Evolutionary conservation across 2,329 filamentous ascomycete genomes (phyloP), one percentile per base, ranked within the genome.

Genomic region (Beauveria varroae): DNA sequence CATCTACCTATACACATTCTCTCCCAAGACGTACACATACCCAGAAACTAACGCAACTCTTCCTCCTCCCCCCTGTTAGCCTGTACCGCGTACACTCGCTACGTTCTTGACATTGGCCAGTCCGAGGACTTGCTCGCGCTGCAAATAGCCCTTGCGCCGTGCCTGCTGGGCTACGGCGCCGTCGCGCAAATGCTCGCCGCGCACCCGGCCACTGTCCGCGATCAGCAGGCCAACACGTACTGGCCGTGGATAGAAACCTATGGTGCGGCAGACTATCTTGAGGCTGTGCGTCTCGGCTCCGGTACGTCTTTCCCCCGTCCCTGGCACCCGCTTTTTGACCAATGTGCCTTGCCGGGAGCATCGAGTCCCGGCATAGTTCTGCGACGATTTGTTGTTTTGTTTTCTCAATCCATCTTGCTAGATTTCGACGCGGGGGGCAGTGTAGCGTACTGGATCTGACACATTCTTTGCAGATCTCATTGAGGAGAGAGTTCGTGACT

Each of bases 181-280:
- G 90, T 96, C 63, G 93, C 90, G 6, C 81, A 81, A 68, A 83
- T 90, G 68, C 79, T 96, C 3, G 80, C 86, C 67, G 78, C 78
- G 16, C 86, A 89, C 64, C 75, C 81, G 54, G 78, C 77, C n/a
- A 88, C 86, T 41, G 78, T 78, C 64, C 79, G 80, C 44, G 79
- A 88, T 14, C 16, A 18, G 26, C 41, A 44, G n/a, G 84, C 79
- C 0, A 96, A 93, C 71, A 79, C 76, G 20, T 98, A 96, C 76
- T 95, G 89, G 88, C 83, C 86, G 51, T 98, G 93, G 93, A 91
- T 98, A 66, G 81, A 93, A 70, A 96, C 91, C 69, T 98, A 97
- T 70, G 84, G 89, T 18, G 89, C 87, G 2, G 86, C 90, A 1
- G 90, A 95, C 71, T 97, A 96, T 66, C 75, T 79, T 0, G 79